Percentiles rank a stretch among this genome's conserved stretches.
Evolutionary conservation across 345 rosid genomes (phyloP).

Genomic region (Hibiscus tridactylites): DNA sequence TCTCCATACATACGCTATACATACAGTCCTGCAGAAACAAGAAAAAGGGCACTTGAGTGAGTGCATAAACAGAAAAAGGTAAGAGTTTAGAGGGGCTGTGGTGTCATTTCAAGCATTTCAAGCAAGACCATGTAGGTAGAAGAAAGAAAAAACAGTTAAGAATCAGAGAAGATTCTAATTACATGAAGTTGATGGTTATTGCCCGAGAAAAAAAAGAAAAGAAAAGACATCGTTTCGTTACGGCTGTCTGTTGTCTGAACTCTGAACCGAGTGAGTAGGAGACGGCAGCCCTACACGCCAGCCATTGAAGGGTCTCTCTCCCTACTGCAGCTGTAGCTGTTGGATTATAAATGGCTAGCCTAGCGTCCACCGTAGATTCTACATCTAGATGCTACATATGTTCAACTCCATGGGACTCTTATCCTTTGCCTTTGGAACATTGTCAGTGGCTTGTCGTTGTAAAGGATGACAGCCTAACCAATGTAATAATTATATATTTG

Average conservation of each 20-base stretch:
- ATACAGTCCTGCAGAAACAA: not conserved
- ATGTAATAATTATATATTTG: not conserved
- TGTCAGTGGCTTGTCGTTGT: not conserved
- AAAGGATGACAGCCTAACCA: slow-evolving; percentile 7
- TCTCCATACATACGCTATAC: not conserved
- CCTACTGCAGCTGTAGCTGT: not conserved
- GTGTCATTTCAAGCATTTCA: slow-evolving; percentile 2
- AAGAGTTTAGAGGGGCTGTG: not conserved
- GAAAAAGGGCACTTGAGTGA: not conserved
- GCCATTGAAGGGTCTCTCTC: slow-evolving; percentile 8
- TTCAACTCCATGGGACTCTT: not conserved
- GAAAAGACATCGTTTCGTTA: slow-evolving; percentile 18
- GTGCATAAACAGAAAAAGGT: not conserved
- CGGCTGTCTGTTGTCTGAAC: slow-evolving; percentile 12
- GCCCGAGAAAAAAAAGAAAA: not conserved
- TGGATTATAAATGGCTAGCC: not conserved
- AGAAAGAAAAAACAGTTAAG: not conserved
- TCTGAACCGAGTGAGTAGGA: not conserved
- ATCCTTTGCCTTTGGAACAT: not conserved
- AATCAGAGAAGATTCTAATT: slow-evolving; percentile 8
- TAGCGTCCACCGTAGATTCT: not conserved
- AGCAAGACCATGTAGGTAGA: not conserved
- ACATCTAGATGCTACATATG: not conserved
- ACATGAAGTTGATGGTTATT: slow-evolving; percentile 10
- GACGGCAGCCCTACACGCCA: slow-evolving; percentile 5